Percentiles rank a stretch among this genome's conserved stretches.
Conservation (phyloP, 805 yeast genomes). For the Pichia deserticola region DNA sequence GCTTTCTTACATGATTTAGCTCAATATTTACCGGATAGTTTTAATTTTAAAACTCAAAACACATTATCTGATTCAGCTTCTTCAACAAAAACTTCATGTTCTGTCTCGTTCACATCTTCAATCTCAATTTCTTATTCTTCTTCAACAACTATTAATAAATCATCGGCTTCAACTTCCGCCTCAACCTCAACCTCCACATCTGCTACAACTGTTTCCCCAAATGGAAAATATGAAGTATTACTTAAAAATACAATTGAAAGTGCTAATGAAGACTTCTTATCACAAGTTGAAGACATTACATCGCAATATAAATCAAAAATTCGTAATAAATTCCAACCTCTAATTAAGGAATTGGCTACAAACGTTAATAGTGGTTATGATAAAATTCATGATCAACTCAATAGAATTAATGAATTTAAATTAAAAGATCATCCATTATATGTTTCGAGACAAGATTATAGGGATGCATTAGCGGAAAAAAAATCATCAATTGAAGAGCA, state of each 20-base stretch:
- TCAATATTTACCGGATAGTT: neutral
- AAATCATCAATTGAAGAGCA: constrained; percentile 24
- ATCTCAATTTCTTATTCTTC: constrained; percentile 7
- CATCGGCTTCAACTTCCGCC: constrained; percentile 12
- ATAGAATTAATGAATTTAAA: constrained; percentile 17
- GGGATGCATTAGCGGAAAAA: constrained; percentile 34
- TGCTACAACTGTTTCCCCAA: constrained; percentile 13
- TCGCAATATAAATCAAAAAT: constrained; percentile 20
- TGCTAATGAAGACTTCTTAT: constrained; percentile 32
- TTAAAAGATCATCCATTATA: constrained; percentile 16
- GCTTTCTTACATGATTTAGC: constrained; percentile 19
- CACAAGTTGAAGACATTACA: constrained; percentile 29
- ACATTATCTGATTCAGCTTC: constrained; percentile 4
- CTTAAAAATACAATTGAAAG: constrained; percentile 32
- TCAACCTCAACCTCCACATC: neutral
- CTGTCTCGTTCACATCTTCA: neutral
- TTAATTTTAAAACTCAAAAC: constrained; percentile 15
- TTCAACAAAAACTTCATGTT: neutral
- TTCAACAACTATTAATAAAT: constrained; percentile 3
- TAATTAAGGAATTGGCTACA: constrained; percentile 29
- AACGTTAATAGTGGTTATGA: constrained; percentile 21
- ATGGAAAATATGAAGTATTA: constrained; percentile 23
- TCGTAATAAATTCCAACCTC: constrained; percentile 26
- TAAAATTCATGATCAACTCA: constrained; percentile 21
- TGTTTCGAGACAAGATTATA: constrained; percentile 40